phyloP scores from a whole-genome alignment of 179 eudicot species.

The Corrigiola litoralis region DNA sequence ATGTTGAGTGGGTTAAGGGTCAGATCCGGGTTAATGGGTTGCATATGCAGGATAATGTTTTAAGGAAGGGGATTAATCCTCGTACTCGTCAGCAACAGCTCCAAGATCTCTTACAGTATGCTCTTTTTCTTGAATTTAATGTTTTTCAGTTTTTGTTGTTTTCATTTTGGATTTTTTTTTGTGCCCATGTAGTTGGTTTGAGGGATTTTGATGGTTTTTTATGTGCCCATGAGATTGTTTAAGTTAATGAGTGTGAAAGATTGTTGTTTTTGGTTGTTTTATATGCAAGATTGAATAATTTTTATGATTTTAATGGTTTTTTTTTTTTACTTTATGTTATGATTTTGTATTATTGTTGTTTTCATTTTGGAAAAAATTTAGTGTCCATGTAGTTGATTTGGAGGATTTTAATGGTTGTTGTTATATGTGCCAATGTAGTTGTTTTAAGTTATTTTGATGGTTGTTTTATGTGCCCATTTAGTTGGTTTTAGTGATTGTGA shows the following conservation, averaged over 20 bases:
- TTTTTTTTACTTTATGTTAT: too few species aligned
- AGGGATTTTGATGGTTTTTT: not conserved
- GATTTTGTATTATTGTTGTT: too few species aligned
- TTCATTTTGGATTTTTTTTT: not conserved
- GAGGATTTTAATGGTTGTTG: too few species aligned
- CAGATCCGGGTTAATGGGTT: constrained; percentile 79
- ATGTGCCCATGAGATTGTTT: too few species aligned
- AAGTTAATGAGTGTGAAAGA: not conserved
- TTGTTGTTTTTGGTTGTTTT: not conserved
- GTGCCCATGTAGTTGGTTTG: not conserved
- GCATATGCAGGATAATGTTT: constrained; percentile 75
- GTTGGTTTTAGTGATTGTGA: too few species aligned
- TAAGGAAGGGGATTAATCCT: constrained; percentile 93
- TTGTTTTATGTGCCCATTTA: too few species aligned
- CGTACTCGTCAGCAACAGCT: constrained; percentile 87
- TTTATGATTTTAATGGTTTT: too few species aligned
- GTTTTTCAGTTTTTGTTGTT: not conserved
- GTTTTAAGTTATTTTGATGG: too few species aligned
- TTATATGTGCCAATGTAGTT: too few species aligned
- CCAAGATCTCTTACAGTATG: constrained; percentile 65
- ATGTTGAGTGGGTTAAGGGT: constrained; percentile 63
- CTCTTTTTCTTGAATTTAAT: constrained; percentile 1
- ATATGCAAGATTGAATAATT: not conserved
- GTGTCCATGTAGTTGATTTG: too few species aligned
- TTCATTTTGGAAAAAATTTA: too few species aligned